These are phyloP conservation scores for Haplosporangium sp. DNA, from an alignment of 371 early-diverging fungal genomes.

Conservation along the genomic window DNA sequence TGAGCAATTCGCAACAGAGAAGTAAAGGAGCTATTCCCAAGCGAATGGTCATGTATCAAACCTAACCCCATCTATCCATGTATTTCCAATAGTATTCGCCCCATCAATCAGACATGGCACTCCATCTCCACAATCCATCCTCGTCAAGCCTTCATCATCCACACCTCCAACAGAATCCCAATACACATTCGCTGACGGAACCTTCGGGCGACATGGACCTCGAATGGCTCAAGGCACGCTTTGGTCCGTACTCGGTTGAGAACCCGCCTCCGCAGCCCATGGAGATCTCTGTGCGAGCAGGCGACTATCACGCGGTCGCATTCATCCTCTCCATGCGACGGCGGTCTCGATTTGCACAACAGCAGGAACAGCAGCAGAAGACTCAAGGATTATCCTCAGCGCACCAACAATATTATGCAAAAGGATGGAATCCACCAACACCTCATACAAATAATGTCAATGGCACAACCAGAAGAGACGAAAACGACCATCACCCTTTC, in stretches of 20 bases:
- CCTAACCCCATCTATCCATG: too few relatives aligned
- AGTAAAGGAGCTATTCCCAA: too few relatives aligned
- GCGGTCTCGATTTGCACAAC: constrained; percentile 33
- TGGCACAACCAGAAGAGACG: too few relatives aligned
- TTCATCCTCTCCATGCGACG: constrained; percentile 53
- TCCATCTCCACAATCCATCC: too few relatives aligned
- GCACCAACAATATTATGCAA: background rate
- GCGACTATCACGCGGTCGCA: constrained; percentile 51
- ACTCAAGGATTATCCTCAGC: too few relatives aligned
- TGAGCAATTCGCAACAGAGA: too few relatives aligned
- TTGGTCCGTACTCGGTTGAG: constrained; percentile 49
- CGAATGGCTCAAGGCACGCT: constrained; percentile 52
- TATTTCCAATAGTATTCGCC: too few relatives aligned
- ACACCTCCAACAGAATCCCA: background rate
- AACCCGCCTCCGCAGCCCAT: constrained; percentile 46
- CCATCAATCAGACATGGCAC: too few relatives aligned
- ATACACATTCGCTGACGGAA: constrained; percentile 6
- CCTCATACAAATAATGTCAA: constrained; percentile 11
- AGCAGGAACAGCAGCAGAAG: too few relatives aligned
- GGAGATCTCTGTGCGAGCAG: constrained; percentile 46
- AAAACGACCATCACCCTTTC: constrained; percentile 34
- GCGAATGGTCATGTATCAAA: too few relatives aligned
- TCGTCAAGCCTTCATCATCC: too few relatives aligned
- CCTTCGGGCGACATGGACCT: constrained; percentile 25
- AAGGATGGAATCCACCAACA: background rate